Conservation (phyloP, 129 eudicot genomes). For the Lonicera japonica region DNA sequence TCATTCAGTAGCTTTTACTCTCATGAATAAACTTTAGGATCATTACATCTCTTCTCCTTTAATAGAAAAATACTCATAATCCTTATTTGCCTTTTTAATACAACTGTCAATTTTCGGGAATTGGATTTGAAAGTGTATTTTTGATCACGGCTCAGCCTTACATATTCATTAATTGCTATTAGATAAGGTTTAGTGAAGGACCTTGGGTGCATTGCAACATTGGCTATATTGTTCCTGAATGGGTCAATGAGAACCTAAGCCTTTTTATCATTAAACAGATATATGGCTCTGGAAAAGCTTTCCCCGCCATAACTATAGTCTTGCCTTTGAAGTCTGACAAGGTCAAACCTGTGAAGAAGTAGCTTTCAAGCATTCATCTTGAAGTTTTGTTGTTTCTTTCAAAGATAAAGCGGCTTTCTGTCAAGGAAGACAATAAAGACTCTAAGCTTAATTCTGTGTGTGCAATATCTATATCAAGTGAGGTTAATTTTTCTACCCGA, state of each 20-base stretch:
- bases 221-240: constrained; percentile 70
- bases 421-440: constrained; percentile 36
- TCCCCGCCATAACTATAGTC: constrained; percentile 52
- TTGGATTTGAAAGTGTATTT: constrained; percentile 65
- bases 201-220: constrained; percentile 52
- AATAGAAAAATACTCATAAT: too few relatives aligned
- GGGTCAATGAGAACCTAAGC: constrained; percentile 46
- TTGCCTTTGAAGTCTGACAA: constrained; percentile 53
- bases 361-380: constrained; percentile 51
- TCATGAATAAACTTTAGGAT: too few relatives aligned
- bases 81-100: background rate
- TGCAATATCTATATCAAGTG: constrained; percentile 51
- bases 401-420: constrained; percentile 43
- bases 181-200: constrained; percentile 46
- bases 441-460: constrained; percentile 24
- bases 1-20: too few relatives aligned
- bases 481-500: constrained; percentile 32
- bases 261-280: constrained; percentile 23
- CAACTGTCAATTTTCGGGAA: constrained; percentile 29
- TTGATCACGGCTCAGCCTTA: constrained; percentile 55
- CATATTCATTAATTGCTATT: constrained; percentile 64
- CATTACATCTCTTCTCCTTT: background rate
- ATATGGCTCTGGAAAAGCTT: constrained; percentile 27
- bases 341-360: constrained; percentile 45
- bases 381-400: constrained; percentile 51